Base-by-base conservation (phyloP, 148 eudicot genomes). In the Hydrangea macrophylla region DNA sequence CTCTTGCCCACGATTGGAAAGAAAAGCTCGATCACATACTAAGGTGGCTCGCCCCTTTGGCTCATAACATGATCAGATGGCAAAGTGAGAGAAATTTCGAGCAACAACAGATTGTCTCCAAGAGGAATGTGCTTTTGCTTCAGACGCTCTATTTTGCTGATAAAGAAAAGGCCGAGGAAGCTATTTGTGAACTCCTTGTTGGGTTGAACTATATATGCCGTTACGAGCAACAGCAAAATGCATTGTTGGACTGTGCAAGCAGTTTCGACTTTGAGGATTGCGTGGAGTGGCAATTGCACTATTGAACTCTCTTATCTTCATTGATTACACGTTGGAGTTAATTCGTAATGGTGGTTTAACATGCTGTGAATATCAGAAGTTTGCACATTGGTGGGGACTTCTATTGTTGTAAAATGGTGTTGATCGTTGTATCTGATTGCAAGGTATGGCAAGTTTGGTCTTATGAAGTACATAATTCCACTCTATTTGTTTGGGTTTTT, bases 51-150 rank as follows among this genome's bases (percentile, higher is more conserved):
- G 88, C 92, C 15, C 99, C 96, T 6, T 33, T 94, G 42, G 99
- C 99, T 10, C 96, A 89, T 64, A 91, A 91, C 76, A 94, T 81
- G 96, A 87, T 94, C 68, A 79, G 86, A 80, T 94, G 99, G 99
- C 99, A 94, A 76, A 88, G 84, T 59, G 99, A 94, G 75, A 77
- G 99, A 1, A 94, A 82, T 57, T 83, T 94, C 6, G 99, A 94
- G 81, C 96, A 91, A 69, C 96, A 84, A 31, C 92, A 88, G 32
- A 85, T 94, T 60, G 93, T 88, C 39, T 73, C 72, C 8, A 78
- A 87, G 68, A 82, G 92, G 1, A 88, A 88, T 42, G 97, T 85
- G 13, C 97, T 94, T 27, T 60, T 94, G 66, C 78, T 94, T 22
- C 93, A 94, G 83, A 94, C 99, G 23, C 63, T 94, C 68, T 87